These are phyloP conservation scores for Marasmius tenuissimus DNA, from an alignment of 1,284 basidiomycete genomes.

Conservation along the genomic window DNA sequence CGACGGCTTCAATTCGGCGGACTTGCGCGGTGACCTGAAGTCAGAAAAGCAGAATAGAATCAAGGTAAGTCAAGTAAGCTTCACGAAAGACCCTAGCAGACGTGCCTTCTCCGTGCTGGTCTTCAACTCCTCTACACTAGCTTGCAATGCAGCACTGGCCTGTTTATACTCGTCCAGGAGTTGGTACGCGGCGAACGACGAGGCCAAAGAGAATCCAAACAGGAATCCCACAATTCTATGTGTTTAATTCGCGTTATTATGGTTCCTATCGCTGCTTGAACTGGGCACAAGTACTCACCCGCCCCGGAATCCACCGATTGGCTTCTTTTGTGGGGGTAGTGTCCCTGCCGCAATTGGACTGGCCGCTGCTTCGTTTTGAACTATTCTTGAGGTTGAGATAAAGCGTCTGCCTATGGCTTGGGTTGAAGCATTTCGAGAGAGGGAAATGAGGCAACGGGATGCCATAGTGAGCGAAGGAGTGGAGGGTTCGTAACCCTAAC, in stretches of 20 bases:
- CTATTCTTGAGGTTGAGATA: slow-evolving; percentile 39
- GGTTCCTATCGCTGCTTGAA: too few species aligned
- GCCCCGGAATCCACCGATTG: slow-evolving; percentile 83
- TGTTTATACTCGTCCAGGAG: slow-evolving; percentile 88
- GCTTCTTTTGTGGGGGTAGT: slow-evolving; percentile 66
- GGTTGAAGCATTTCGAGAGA: slow-evolving; percentile 22
- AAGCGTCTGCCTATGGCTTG: slow-evolving; percentile 25
- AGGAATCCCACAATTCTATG: slow-evolving; percentile 84
- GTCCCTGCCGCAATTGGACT: slow-evolving; percentile 49
- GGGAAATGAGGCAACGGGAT: slow-evolving; percentile 36
- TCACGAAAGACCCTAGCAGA: background rate
- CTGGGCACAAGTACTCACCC: slow-evolving; percentile 50
- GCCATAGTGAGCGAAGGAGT: slow-evolving; percentile 30
- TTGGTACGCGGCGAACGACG: slow-evolving; percentile 84
- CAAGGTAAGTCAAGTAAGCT: background rate
- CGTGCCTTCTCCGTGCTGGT: slow-evolving; percentile 78
- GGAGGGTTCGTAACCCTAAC: background rate
- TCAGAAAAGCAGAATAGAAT: background rate
- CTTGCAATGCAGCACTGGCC: slow-evolving; percentile 80
- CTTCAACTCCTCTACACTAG: slow-evolving; percentile 86
- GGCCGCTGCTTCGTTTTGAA: slow-evolving; percentile 46
- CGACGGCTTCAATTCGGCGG: slow-evolving; percentile 81
- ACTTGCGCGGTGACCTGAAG: slow-evolving; percentile 81
- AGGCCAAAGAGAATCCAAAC: slow-evolving; percentile 84
- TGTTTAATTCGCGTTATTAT: too few species aligned